These are phyloP conservation scores for Dillenia suffruticosa DNA, from an alignment of 164 flowering plant species.

Conservation along the genomic window DNA sequence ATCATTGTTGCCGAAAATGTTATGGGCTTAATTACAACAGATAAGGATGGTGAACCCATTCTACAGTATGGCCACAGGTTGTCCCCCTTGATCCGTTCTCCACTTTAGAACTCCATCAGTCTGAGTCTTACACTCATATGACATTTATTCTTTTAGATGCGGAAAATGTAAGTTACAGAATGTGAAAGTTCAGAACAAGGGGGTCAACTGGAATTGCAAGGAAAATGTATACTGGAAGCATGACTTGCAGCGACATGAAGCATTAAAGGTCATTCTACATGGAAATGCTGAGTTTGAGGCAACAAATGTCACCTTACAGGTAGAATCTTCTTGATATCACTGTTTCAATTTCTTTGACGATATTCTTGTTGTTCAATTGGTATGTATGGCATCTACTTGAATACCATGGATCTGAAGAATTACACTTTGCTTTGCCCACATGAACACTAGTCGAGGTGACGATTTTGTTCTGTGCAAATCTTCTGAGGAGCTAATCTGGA, in stretches of 20 bases:
- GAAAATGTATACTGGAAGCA: constrained; percentile 85
- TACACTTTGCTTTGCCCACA: too few species aligned
- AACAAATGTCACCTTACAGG: constrained; percentile 64
- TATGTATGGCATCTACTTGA: too few species aligned
- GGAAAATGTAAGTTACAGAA: constrained; percentile 75
- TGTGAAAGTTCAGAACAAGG: constrained; percentile 67
- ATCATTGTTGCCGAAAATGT: constrained; percentile 67
- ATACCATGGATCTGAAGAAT: too few species aligned
- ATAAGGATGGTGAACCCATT: constrained; percentile 47
- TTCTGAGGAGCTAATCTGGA: too few species aligned
- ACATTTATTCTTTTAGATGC: constrained; percentile 42
- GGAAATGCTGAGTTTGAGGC: constrained; percentile 99
- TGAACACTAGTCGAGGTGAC: too few species aligned
- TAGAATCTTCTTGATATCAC: constrained; percentile 4
- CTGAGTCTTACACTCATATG: too few species aligned
- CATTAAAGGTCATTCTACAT: constrained; percentile 64
- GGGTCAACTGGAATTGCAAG: constrained; percentile 74
- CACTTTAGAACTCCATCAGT: too few species aligned
- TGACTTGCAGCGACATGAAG: constrained; percentile 66
- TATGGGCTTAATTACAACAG: constrained; percentile 54
- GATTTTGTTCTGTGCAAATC: too few species aligned
- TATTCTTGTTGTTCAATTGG: too few species aligned
- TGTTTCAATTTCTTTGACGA: too few species aligned
- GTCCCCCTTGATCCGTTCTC: too few species aligned
- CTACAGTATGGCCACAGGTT: constrained; percentile 88